Evolutionary conservation across 164 flowering plant species (phyloP).

Genomic region (Stephania japonica): DNA sequence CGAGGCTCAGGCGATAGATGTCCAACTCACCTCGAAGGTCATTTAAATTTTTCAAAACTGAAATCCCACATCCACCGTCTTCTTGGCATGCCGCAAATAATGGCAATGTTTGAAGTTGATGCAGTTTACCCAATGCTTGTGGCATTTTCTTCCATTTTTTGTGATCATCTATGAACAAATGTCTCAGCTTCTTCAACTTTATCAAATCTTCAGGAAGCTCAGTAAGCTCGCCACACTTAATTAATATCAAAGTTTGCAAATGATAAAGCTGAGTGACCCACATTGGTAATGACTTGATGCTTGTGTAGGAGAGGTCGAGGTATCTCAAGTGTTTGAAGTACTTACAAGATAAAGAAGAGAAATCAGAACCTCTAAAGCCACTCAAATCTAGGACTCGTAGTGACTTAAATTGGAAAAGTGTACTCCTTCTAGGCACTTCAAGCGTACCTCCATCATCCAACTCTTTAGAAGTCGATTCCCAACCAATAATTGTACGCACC

Average conservation of each 20-base stretch:
- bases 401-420: too few species aligned
- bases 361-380: too few species aligned
- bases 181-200: not conserved
- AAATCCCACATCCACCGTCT: not conserved
- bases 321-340: slow-evolving; percentile 3
- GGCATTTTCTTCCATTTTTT: not conserved
- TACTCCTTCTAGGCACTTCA: too few species aligned
- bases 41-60: not conserved
- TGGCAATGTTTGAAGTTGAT: too few species aligned
- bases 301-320: slow-evolving; percentile 7
- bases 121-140: not conserved
- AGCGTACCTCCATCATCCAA: too few species aligned
- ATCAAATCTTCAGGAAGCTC: not conserved
- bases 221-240: not conserved
- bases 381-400: too few species aligned
- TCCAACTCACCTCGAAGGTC: not conserved
- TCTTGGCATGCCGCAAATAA: slow-evolving; percentile 5
- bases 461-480: too few species aligned
- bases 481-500: too few species aligned
- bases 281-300: not conserved
- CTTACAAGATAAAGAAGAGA: too few species aligned
- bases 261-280: not conserved
- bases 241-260: not conserved
- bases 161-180: not conserved
- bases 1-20: too few species aligned